Conservation (phyloP, 441 rosid genomes). For the Lepidium campestre region DNA sequence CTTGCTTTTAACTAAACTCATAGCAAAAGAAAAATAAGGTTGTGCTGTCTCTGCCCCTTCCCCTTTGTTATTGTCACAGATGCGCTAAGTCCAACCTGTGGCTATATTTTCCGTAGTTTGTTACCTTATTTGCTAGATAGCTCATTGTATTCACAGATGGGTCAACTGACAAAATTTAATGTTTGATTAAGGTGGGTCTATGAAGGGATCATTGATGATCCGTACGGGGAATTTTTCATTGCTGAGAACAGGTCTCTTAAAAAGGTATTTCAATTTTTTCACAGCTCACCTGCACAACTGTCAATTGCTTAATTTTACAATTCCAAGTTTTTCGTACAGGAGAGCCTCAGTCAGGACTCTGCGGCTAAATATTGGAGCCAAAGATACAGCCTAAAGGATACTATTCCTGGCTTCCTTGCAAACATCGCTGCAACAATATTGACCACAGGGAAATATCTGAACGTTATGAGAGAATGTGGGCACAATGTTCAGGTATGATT, state of each 20-base stretch:
- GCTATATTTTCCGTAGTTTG: neutral
- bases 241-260: slow-evolving; percentile 82
- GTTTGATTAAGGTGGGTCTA: slow-evolving; percentile 80
- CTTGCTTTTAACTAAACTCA: neutral
- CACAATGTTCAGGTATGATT: slow-evolving; percentile 81
- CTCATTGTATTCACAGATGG: neutral
- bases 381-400: slow-evolving; percentile 88
- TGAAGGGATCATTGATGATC: slow-evolving; percentile 96
- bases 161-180: slow-evolving; percentile 15
- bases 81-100: no score
- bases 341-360: slow-evolving; percentile 87
- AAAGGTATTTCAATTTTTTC: slow-evolving; percentile 53
- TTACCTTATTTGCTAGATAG: neutral
- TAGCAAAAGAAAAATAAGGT: neutral
- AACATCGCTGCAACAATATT: slow-evolving; percentile 87
- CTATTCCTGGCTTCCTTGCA: slow-evolving; percentile 94
- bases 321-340: slow-evolving; percentile 44
- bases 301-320: slow-evolving; percentile 9
- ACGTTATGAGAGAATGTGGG: slow-evolving; percentile 99
- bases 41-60: neutral
- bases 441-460: slow-evolving; percentile 91
- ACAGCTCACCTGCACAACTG: slow-evolving; percentile 47
- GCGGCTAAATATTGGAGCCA: slow-evolving; percentile 83
- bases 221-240: slow-evolving; percentile 95
- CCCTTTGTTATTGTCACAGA: neutral